Percentiles rank a stretch among this genome's conserved stretches.
These are phyloP conservation scores for Alternaria panax DNA, from an alignment of 2,329 filamentous ascomycete species.

Conservation along the genomic window DNA sequence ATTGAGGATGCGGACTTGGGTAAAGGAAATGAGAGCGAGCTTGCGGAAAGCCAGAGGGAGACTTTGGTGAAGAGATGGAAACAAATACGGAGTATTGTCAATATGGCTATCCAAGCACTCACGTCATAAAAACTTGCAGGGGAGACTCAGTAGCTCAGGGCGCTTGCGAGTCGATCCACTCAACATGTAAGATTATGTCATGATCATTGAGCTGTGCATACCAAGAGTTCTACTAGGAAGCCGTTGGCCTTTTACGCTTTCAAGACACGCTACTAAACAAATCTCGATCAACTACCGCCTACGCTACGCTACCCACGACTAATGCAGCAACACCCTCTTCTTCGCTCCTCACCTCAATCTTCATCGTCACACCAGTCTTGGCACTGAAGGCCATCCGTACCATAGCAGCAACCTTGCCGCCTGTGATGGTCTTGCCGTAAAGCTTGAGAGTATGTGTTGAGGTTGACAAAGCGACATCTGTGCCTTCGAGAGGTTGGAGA, in stretches of 20 bases:
- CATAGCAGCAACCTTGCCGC: conserved; percentile 84
- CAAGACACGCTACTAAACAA: conserved; percentile 8
- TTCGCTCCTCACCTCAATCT: conserved; percentile 90
- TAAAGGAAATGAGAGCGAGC: neutral
- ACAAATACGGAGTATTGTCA: conserved; percentile 45
- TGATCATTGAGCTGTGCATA: conserved; percentile 14
- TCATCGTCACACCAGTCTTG: conserved; percentile 93
- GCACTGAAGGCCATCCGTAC: conserved; percentile 93
- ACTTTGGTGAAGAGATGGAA: conserved; percentile 45
- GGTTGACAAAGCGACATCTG: conserved; percentile 85
- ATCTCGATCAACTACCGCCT: conserved; percentile 31
- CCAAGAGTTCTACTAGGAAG: conserved; percentile 10
- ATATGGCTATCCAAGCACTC: conserved; percentile 22
- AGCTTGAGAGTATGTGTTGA: conserved; percentile 95
- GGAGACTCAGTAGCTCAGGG: neutral
- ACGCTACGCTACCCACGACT: conserved; percentile 85
- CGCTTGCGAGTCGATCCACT: neutral
- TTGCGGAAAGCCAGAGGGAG: conserved; percentile 31
- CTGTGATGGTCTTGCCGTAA: conserved; percentile 91
- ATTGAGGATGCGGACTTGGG: conserved; percentile 32
- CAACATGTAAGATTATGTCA: conserved; percentile 2
- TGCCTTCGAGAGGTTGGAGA: conserved; percentile 91
- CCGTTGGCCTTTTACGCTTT: conserved; percentile 12
- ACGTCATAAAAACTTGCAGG: neutral
- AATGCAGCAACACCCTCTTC: conserved; percentile 88